phyloP scores from a whole-genome alignment of 2,329 filamentous ascomycete species.

The Ophiostoma sp. region DNA sequence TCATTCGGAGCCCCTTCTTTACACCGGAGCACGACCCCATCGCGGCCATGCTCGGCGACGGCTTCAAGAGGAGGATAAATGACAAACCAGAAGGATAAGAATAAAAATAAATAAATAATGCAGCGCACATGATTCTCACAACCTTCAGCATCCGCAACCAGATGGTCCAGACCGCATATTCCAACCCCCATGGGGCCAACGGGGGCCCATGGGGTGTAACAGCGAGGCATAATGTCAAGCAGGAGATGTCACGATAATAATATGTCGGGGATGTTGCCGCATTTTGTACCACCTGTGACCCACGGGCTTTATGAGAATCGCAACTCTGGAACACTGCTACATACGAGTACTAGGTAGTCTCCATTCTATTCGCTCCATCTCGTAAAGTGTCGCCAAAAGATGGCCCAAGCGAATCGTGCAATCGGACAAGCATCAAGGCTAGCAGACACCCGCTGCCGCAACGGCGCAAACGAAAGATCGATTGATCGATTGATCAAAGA shows the following conservation, averaged over 20 bases:
- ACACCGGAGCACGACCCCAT: conserved; percentile 51
- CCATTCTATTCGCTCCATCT: background rate
- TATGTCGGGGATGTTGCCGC: background rate
- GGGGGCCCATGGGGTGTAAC: background rate
- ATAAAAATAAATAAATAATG: background rate
- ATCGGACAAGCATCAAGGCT: background rate
- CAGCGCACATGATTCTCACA: conserved; percentile 48
- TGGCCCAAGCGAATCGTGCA: background rate
- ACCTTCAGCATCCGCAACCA: conserved; percentile 51
- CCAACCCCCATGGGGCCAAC: conserved; percentile 60
- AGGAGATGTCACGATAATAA: conserved; percentile 32
- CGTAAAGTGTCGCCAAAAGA: background rate
- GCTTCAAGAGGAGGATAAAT: conserved; percentile 31
- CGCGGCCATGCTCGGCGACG: conserved; percentile 38
- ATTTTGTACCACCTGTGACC: background rate
- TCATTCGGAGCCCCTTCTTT: conserved; percentile 42
- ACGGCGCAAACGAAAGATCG: background rate
- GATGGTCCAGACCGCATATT: conserved; percentile 51
- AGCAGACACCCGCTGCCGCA: background rate
- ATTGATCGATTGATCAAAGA: background rate
- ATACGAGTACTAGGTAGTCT: too few relatives aligned
- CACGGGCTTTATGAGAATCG: background rate
- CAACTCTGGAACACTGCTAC: background rate
- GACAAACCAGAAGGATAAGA: conserved; percentile 24
- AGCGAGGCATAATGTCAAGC: conserved; percentile 50